Evolutionary conservation across 2,329 filamentous ascomycete genomes (phyloP).

Genomic region (Penicillium sp.): DNA sequence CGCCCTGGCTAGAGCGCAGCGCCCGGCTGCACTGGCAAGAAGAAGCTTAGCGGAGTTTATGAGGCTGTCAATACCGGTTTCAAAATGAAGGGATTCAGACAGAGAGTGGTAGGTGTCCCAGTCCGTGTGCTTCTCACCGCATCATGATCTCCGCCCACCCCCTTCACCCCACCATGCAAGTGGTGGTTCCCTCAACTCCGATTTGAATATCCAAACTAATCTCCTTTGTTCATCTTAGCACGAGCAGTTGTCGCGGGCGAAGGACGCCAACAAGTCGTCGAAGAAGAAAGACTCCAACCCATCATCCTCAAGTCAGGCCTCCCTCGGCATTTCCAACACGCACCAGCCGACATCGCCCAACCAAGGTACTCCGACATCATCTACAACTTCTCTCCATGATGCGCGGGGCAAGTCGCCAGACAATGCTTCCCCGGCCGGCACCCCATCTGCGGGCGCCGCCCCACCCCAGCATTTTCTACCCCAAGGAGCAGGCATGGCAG

Average conservation of each 20-base stretch:
- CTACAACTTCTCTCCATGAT: conserved; percentile 80
- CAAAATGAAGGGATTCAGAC: conserved; percentile 95
- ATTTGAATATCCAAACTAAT: conserved; percentile 9
- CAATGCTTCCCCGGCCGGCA: conserved; percentile 31
- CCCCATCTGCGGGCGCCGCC: conserved; percentile 26
- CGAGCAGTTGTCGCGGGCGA: conserved; percentile 85
- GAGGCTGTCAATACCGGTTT: conserved; percentile 33
- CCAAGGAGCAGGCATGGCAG: conserved; percentile 31
- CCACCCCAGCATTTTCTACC: conserved; percentile 37
- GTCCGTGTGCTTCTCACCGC: conserved; percentile 17
- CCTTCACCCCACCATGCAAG: conserved; percentile 21
- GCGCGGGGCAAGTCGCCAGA: conserved; percentile 68
- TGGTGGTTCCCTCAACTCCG: conserved; percentile 5
- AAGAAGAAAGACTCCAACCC: conserved; percentile 63
- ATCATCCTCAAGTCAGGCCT: conserved; percentile 66
- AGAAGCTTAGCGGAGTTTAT: conserved; percentile 32
- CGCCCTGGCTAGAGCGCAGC: conserved; percentile 35
- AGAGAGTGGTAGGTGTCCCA: conserved; percentile 76
- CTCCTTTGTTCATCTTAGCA: conserved; percentile 43
- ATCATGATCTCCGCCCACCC: conserved; percentile 24
- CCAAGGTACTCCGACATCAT: conserved; percentile 76
- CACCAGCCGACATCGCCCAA: conserved; percentile 58
- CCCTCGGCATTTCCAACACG: conserved; percentile 42
- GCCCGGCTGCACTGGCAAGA: conserved; percentile 33
- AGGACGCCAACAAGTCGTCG: conserved; percentile 77